phyloP scores from a whole-genome alignment of 2,329 filamentous ascomycete species.

The Penicillium concentricum region DNA sequence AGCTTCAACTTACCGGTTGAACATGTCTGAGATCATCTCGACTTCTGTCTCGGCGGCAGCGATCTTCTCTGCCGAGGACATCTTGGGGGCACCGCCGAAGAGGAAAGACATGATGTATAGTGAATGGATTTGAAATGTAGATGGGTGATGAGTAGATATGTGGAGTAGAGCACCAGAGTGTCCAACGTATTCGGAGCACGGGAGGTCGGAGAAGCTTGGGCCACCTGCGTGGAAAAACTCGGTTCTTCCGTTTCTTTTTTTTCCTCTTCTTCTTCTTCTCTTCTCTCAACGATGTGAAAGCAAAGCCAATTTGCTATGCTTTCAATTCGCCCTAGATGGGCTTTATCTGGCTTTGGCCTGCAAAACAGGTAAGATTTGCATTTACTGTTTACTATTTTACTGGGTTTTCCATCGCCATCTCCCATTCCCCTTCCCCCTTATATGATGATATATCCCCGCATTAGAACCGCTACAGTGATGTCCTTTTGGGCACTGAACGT shows the following conservation, averaged over 20 bases:
- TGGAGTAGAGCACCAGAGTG: constrained; percentile 2
- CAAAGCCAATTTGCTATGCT: constrained; percentile 35
- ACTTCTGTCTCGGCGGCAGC: constrained; percentile 94
- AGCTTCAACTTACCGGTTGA: constrained; percentile 71
- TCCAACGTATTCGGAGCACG: constrained; percentile 12
- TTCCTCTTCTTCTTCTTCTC: constrained; percentile 12
- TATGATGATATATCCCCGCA: constrained; percentile 47
- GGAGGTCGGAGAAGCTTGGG: constrained; percentile 29
- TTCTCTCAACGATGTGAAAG: constrained; percentile 25
- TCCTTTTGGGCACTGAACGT: constrained; percentile 44
- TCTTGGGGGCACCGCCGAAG: constrained; percentile 72
- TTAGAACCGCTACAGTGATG: constrained; percentile 70
- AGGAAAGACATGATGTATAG: constrained; percentile 66
- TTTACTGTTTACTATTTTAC: constrained; percentile 6
- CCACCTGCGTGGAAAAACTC: constrained; percentile 24
- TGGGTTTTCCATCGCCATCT: background rate
- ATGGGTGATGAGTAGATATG: constrained; percentile 3
- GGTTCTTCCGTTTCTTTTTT: constrained; percentile 19
- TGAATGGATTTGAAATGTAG: constrained; percentile 6
- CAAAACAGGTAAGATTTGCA: constrained; percentile 35
- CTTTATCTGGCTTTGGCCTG: constrained; percentile 32
- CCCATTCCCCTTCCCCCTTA: constrained; percentile 8
- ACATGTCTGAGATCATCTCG: constrained; percentile 97
- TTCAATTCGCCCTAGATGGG: constrained; percentile 38
- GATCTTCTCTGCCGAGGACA: constrained; percentile 95